These are phyloP conservation scores for Speleostelium caveatum DNA, from an alignment of 78 protist species.

Conservation along the genomic window DNA sequence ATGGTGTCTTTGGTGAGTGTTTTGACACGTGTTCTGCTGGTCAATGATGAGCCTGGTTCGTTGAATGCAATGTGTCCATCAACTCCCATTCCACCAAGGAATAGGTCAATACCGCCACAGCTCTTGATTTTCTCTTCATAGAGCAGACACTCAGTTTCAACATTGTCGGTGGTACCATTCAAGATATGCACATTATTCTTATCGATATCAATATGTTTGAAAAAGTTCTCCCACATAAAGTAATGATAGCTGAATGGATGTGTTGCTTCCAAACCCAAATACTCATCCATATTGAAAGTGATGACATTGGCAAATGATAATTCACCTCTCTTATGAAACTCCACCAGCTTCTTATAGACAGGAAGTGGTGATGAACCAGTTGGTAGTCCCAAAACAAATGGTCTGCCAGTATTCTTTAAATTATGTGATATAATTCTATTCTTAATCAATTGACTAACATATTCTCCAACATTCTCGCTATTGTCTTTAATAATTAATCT, in stretches of 20 bases:
- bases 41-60: conserved; percentile 92
- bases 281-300: conserved; percentile 96
- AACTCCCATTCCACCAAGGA: conserved; percentile 92
- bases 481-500: conserved; percentile 77
- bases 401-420: conserved; percentile 3
- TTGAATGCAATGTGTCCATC: conserved; percentile 97
- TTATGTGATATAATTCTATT: conserved; percentile 72
- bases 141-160: conserved; percentile 70
- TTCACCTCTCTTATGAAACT: conserved; percentile 66
- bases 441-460: conserved; percentile 71
- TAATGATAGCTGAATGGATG: conserved; percentile 92
- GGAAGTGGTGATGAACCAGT: conserved; percentile 88
- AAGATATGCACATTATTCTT: conserved; percentile 86
- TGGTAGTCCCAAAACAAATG: conserved; percentile 89
- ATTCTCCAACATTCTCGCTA: conserved; percentile 52
- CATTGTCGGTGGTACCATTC: conserved; percentile 84
- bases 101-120: conserved; percentile 91
- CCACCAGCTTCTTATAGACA: conserved; percentile 82
- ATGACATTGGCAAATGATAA: conserved; percentile 85
- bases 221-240: conserved; percentile 91
- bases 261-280: conserved; percentile 67
- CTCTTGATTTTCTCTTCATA: conserved; percentile 81
- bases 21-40: conserved; percentile 89
- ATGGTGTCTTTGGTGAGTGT: conserved; percentile 89
- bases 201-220: conserved; percentile 90